These are phyloP conservation scores for Limonium bicolor DNA, from an alignment of 148 eudicot genomes.

Conservation along the genomic window DNA sequence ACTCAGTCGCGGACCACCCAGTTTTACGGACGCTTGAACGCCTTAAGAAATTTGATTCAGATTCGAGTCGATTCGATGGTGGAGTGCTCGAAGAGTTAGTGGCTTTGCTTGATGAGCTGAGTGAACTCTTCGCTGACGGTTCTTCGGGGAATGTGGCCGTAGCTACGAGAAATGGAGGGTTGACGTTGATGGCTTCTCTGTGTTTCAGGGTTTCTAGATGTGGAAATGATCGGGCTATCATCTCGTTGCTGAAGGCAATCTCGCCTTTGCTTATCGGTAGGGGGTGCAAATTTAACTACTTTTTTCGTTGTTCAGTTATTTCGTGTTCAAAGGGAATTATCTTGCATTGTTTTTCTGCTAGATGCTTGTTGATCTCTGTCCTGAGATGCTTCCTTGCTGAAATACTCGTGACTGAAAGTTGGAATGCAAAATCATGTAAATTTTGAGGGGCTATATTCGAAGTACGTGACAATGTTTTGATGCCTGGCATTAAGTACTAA, in stretches of 20 bases:
- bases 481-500: no score
- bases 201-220: slow-evolving; percentile 19
- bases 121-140: slow-evolving; percentile 20
- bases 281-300: neutral
- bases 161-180: slow-evolving; percentile 57
- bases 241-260: slow-evolving; percentile 32
- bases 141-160: slow-evolving; percentile 40
- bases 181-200: slow-evolving; percentile 39
- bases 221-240: slow-evolving; percentile 12
- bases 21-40: slow-evolving; percentile 30
- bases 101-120: slow-evolving; percentile 24
- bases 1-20: slow-evolving; percentile 30
- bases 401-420: no score
- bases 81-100: slow-evolving; percentile 11
- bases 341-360: no score
- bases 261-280: slow-evolving; percentile 54
- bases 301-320: neutral
- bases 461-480: no score
- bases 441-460: no score
- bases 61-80: slow-evolving; percentile 4
- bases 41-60: slow-evolving; percentile 17
- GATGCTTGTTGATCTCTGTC: no score
- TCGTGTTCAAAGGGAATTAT: no score
- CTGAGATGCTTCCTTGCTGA: no score
- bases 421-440: no score